A percentile compares a stretch with the other conserved stretches of the same genome.
These are phyloP conservation scores for Populus ilicifolia DNA, from an alignment of 345 rosid genomes.

Conservation along the genomic window DNA sequence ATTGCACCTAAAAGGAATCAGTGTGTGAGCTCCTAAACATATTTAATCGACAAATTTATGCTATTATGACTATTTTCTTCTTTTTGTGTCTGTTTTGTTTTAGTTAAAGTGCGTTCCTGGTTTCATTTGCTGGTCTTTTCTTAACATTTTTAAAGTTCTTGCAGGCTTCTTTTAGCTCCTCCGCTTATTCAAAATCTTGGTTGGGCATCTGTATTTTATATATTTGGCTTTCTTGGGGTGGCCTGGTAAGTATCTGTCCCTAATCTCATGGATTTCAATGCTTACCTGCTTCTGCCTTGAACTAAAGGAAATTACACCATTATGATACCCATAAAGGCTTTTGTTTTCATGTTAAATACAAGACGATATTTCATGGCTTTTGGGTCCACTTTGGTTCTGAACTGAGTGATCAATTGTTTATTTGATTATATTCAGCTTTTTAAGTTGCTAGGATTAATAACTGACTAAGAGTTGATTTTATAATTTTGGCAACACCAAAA, in stretches of 20 bases:
- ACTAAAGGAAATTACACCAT: background rate
- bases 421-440: background rate
- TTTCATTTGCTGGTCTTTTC: constrained; percentile 12
- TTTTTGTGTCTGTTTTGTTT: background rate
- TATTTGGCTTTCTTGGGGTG: constrained; percentile 73
- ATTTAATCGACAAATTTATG: background rate
- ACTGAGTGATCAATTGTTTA: background rate
- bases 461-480: constrained; percentile 15
- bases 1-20: background rate
- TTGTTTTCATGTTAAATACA: background rate
- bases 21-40: background rate
- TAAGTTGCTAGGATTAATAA: constrained; percentile 6
- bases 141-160: constrained; percentile 24
- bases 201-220: constrained; percentile 89
- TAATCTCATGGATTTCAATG: background rate
- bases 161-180: constrained; percentile 95
- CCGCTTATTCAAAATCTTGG: constrained; percentile 75
- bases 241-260: constrained; percentile 59
- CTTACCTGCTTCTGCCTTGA: constrained; percentile 7
- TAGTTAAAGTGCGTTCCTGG: background rate
- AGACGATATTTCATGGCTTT: constrained; percentile 1
- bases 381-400: background rate
- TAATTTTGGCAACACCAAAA: constrained; percentile 20
- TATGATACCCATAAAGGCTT: constrained; percentile 5
- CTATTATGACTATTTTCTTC: background rate